These are phyloP conservation scores for Scorias spongiosa DNA, from an alignment of 2,329 filamentous ascomycete genomes.

Conservation along the genomic window DNA sequence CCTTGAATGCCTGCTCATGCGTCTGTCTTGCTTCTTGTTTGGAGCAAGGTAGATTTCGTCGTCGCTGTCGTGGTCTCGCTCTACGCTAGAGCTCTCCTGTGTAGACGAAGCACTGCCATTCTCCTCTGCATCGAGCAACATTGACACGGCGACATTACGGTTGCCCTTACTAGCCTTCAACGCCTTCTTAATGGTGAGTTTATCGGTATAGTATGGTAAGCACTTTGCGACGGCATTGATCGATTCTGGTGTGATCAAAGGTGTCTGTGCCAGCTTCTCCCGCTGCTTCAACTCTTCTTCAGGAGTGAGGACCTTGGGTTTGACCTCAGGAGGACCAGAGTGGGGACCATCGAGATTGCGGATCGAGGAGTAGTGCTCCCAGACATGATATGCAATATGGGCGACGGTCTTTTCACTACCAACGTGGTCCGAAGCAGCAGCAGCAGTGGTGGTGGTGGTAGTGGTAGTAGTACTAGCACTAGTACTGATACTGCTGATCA, in stretches of 20 bases:
- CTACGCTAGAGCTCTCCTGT: slow-evolving; percentile 33
- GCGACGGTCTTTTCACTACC: slow-evolving; percentile 23
- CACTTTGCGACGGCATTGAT: slow-evolving; percentile 37
- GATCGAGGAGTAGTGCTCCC: slow-evolving; percentile 54
- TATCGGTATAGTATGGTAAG: slow-evolving; percentile 35
- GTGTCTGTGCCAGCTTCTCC: slow-evolving; percentile 22
- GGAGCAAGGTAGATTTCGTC: slow-evolving; percentile 32
- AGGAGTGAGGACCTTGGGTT: slow-evolving; percentile 20
- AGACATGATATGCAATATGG: slow-evolving; percentile 36
- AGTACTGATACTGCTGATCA: slow-evolving; percentile 29
- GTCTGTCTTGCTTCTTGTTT: slow-evolving; percentile 37
- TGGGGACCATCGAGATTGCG: slow-evolving; percentile 45
- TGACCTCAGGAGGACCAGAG: slow-evolving; percentile 37
- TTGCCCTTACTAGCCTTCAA: slow-evolving; percentile 39
- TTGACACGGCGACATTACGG: slow-evolving; percentile 37
- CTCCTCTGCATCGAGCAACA: slow-evolving; percentile 35
- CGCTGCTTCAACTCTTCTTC: slow-evolving; percentile 26
- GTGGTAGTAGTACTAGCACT: too few species aligned
- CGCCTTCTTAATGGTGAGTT: slow-evolving; percentile 35
- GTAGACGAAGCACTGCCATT: slow-evolving; percentile 26
- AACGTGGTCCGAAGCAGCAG: slow-evolving; percentile 1
- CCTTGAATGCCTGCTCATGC: slow-evolving; percentile 29
- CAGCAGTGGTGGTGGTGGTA: slow-evolving; percentile 7
- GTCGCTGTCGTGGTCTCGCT: slow-evolving; percentile 37
- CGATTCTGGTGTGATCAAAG: slow-evolving; percentile 37